Evolutionary conservation across 192 early-diverging fungal species (phyloP).

Genomic region (Coemansia furcata): DNA sequence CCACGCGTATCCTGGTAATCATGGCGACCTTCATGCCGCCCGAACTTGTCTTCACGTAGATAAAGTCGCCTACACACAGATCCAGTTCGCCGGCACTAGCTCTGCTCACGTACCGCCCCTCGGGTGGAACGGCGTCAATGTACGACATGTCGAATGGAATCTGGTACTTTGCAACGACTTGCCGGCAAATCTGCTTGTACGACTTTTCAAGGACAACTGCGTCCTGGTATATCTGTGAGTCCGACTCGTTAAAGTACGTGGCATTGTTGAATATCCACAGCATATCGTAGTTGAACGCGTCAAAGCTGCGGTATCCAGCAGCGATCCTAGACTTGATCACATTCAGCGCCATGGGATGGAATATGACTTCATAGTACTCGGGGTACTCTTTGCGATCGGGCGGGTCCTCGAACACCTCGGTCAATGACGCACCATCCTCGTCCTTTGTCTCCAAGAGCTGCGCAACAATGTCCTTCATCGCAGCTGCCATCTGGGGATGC

Average conservation of each 20-base stretch:
- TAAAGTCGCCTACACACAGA: conserved; percentile 49
- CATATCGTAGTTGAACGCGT: conserved; percentile 79
- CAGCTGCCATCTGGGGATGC: conserved; percentile 40
- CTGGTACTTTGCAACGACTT: conserved; percentile 25
- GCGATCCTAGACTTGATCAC: conserved; percentile 61
- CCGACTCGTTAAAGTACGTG: conserved; percentile 83
- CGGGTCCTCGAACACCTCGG: conserved; percentile 77
- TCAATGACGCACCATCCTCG: conserved; percentile 57
- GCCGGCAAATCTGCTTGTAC: conserved; percentile 37
- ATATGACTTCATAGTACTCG: conserved; percentile 86
- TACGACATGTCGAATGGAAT: conserved; percentile 50
- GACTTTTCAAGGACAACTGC: conserved; percentile 52
- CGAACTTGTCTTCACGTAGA: conserved; percentile 30
- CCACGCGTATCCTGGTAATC: conserved; percentile 41
- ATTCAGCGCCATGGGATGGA: conserved; percentile 69
- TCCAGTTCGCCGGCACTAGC: conserved; percentile 40
- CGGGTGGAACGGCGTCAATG: conserved; percentile 27
- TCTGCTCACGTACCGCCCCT: conserved; percentile 45
- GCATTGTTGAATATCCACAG: conserved; percentile 87
- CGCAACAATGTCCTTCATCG: conserved; percentile 45
- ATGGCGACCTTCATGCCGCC: conserved; percentile 37
- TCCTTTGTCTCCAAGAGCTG: conserved; percentile 30
- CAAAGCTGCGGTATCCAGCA: conserved; percentile 63
- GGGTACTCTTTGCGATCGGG: conserved; percentile 78
- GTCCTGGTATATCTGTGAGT: conserved; percentile 81